phyloP scores from a whole-genome alignment of 2,329 filamentous ascomycete species.

The Sporothrix protearum region DNA sequence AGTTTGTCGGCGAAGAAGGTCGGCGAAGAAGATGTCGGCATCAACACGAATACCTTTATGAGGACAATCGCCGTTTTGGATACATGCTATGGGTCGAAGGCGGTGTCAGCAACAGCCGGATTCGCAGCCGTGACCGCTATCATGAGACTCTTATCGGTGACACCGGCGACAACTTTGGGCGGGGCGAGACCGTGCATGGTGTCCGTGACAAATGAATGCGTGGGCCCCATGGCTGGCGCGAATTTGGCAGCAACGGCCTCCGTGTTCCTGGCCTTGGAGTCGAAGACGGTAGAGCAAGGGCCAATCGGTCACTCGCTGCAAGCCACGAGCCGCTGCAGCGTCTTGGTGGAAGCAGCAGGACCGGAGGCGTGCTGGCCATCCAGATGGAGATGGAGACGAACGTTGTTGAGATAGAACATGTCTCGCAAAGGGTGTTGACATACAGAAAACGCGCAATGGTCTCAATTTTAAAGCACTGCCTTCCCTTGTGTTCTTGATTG shows the following conservation, averaged over 20 bases:
- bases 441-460: not conserved
- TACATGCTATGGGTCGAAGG: constrained; percentile 37
- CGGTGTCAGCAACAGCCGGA: constrained; percentile 17
- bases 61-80: constrained; percentile 33
- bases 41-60: constrained; percentile 40
- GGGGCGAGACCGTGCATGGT: not conserved
- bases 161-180: not conserved
- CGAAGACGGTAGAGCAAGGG: not conserved
- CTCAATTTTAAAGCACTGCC: not conserved
- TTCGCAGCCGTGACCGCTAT: not conserved
- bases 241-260: not conserved
- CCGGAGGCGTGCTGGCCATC: constrained; percentile 30
- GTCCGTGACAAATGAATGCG: constrained; percentile 13
- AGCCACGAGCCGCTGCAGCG: constrained; percentile 27
- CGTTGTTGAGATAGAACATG: constrained; percentile 32
- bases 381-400: constrained; percentile 35
- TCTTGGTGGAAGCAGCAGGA: not conserved
- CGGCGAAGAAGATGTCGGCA: constrained; percentile 35
- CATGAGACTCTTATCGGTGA: not conserved
- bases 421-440: not conserved
- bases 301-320: constrained; percentile 5
- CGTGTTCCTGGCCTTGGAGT: not conserved
- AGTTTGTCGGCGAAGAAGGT: no score
- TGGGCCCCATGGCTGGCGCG: constrained; percentile 1
- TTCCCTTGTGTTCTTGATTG: not conserved